These are phyloP conservation scores for Fusarium chuoi DNA, from an alignment of 2,329 filamentous ascomycete species.

Conservation along the genomic window DNA sequence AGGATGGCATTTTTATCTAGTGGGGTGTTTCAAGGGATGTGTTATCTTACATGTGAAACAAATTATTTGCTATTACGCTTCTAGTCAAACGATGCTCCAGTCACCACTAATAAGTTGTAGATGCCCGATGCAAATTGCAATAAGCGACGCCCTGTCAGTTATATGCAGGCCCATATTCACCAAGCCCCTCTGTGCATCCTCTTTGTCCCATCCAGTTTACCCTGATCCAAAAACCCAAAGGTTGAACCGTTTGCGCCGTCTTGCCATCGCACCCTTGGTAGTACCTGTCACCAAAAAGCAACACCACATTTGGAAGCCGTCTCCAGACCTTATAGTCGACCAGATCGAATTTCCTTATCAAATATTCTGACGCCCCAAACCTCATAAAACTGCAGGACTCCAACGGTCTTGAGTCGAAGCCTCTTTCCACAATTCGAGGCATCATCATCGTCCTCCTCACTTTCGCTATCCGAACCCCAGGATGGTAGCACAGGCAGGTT, in stretches of 20 bases:
- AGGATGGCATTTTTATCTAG: neutral
- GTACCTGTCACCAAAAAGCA: conserved; percentile 11
- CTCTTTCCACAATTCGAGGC: conserved; percentile 46
- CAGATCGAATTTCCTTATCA: conserved; percentile 63
- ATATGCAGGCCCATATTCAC: neutral
- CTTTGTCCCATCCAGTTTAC: conserved; percentile 2
- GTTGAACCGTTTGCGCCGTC: conserved; percentile 16
- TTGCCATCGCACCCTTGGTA: neutral
- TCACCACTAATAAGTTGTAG: neutral
- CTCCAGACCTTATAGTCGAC: conserved; percentile 40
- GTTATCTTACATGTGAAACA: neutral
- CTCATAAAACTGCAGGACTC: conserved; percentile 52
- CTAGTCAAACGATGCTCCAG: neutral
- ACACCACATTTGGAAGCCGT: neutral
- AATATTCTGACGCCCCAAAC: conserved; percentile 65
- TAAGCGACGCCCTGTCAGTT: conserved; percentile 3
- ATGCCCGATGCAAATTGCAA: neutral
- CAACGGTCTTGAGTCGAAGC: conserved; percentile 51
- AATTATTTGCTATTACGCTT: neutral
- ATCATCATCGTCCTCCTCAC: conserved; percentile 48
- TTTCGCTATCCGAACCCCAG: conserved; percentile 49
- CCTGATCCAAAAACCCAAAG: conserved; percentile 6
- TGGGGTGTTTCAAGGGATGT: neutral
- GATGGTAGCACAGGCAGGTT: conserved; percentile 46
- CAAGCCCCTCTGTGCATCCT: neutral